A percentile compares a stretch with the other conserved stretches of the same genome.
These are phyloP conservation scores for Lachnellula subtilissima DNA, from an alignment of 2,329 filamentous ascomycete genomes.

Conservation along the genomic window DNA sequence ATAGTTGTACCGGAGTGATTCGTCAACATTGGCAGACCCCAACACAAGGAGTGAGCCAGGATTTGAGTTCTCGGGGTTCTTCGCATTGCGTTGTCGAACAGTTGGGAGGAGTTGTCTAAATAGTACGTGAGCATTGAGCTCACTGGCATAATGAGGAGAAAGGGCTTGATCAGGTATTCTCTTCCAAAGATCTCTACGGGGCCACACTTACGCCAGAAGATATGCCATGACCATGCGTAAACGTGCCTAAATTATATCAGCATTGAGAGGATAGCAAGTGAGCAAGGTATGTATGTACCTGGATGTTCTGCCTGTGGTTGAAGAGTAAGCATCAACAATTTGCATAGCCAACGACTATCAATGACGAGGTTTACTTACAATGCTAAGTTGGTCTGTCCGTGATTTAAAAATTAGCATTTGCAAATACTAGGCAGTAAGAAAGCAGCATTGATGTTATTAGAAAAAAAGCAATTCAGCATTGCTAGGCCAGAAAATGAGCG, in stretches of 20 bases:
- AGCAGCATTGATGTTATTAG: no score
- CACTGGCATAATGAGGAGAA: neutral
- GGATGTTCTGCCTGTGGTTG: no score
- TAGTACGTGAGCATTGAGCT: conserved; percentile 56
- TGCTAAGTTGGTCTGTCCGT: no score
- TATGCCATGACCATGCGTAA: conserved; percentile 62
- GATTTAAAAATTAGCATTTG: no score
- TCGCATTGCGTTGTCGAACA: conserved; percentile 42
- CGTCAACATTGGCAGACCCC: conserved; percentile 63
- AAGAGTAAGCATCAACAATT: no score
- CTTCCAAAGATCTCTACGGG: conserved; percentile 16
- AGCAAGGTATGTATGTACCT: no score
- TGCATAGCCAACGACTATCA: no score
- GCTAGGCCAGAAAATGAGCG: no score
- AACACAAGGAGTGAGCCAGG: conserved; percentile 61
- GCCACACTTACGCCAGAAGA: conserved; percentile 51
- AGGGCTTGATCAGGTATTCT: no score
- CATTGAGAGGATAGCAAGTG: neutral
- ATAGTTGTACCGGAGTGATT: conserved; percentile 32
- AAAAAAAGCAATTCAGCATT: no score
- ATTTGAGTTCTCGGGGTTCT: conserved; percentile 18
- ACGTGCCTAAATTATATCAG: conserved; percentile 36
- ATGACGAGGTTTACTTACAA: no score
- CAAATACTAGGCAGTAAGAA: no score
- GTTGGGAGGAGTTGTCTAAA: conserved; percentile 54